Percentiles rank a stretch among this genome's conserved stretches.
Conservation (phyloP, 106 monocot species). For the Dendrobium officinale region DNA sequence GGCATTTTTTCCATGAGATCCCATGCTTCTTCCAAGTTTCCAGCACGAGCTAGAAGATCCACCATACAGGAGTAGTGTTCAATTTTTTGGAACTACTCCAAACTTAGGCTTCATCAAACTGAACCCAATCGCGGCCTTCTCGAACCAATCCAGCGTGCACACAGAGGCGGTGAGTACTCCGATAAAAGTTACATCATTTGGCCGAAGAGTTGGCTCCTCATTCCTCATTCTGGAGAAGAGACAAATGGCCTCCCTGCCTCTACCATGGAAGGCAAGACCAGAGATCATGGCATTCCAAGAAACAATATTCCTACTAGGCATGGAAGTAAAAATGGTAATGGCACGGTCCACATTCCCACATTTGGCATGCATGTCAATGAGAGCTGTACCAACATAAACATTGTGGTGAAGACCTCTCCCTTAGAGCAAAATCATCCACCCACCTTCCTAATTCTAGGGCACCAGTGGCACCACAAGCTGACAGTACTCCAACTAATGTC, state of each 20-base stretch:
- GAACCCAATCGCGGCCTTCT: constrained; percentile 74
- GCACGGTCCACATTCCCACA: constrained; percentile 78
- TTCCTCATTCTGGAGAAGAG: constrained; percentile 53
- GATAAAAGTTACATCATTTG: constrained; percentile 76
- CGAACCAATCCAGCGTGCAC: constrained; percentile 67
- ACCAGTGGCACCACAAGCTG: constrained; percentile 69
- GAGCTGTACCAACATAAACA: constrained; percentile 74
- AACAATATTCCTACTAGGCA: constrained; percentile 54
- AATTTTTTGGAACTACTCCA: constrained; percentile 54
- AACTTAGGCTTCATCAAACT: constrained; percentile 34
- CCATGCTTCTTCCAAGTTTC: constrained; percentile 70
- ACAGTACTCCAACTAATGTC: constrained; percentile 76
- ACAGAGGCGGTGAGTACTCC: constrained; percentile 84
- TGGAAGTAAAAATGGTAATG: constrained; percentile 41
- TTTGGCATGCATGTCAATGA: constrained; percentile 90
- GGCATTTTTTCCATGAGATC: constrained; percentile 50
- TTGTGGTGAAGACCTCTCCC: constrained; percentile 34
- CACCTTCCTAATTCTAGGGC: constrained; percentile 54
- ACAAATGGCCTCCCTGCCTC: constrained; percentile 39
- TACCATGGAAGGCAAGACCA: constrained; percentile 67
- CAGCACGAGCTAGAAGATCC: constrained; percentile 77
- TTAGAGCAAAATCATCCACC: constrained; percentile 35
- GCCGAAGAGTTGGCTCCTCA: constrained; percentile 24
- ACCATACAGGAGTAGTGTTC: constrained; percentile 93
- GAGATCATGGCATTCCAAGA: constrained; percentile 90